Evolutionary conservation across 805 yeast genomes (phyloP), one percentile per base, ranked within the genome.

Genomic region (Yarrowia phangngaensis): DNA sequence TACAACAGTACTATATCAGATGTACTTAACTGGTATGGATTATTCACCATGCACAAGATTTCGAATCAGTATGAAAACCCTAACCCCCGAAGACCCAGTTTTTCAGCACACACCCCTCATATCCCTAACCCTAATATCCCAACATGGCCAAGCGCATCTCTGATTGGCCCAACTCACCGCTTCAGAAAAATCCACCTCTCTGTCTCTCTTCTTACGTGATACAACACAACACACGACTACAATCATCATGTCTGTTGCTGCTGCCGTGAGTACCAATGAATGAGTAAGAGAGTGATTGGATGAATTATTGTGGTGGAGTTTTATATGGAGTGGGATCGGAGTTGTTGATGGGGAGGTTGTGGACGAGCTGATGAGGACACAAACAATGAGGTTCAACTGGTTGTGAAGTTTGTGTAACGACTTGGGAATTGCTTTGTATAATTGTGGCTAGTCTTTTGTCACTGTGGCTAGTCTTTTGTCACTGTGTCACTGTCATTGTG

Each of bases 211-310:
- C 26, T 32, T 38, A 38, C 45, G 45, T 38, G 45, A 38, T 38
- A 38, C 45, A n/a, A 26, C 45, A 27, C 45, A 38, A 38, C 45
- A 38, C 45, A 38, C 45, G 27, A 27, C 45, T 13, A 26, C 45
- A 38, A 38, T 38, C 48, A 41, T 27, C 48, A 41, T 41, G 48
- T 41, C 48, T 41, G 48, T 41, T 41, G 48, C 48, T 41, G 48
- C 48, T 41, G 48, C 48, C 35, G 48, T 41, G 12, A 41, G 48
- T 41, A 41, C 28, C 11, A 14, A 38, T 24, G 17, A 36, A 17
- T 17, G 8, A 13, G 16, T 11, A 6, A 2, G 32, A 5, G 13
- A 23, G 12, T 6, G 17, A 20, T 22, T 16, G 19, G 9, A 14
- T 4, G 32, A 24, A 17, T n/a, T 7, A 31, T 13, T n/a, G 9